These are phyloP conservation scores for Spinacia oleracea DNA, from an alignment of 179 eudicot genomes.

Conservation along the genomic window DNA sequence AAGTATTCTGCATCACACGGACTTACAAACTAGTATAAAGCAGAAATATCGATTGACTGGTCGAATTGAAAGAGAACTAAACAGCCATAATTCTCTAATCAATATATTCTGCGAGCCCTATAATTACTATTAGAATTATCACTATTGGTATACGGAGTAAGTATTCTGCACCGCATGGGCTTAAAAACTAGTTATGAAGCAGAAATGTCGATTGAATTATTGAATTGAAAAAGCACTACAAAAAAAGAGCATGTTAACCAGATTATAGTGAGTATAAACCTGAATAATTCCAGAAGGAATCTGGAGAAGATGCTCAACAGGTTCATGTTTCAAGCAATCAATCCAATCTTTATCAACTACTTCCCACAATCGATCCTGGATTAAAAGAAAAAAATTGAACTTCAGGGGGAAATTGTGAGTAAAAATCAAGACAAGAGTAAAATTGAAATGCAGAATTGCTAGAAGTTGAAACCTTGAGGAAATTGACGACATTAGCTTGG, in stretches of 20 bases:
- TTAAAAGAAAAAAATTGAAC: not conserved
- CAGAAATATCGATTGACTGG: no score
- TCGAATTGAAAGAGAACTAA: no score
- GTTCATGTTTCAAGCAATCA: slow-evolving; percentile 58
- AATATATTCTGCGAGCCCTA: not conserved
- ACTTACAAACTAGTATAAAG: no score
- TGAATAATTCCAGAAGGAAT: slow-evolving; percentile 84
- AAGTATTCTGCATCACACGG: no score
- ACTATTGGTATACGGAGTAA: no score
- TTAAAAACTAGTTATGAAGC: no score
- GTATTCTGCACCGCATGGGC: no score
- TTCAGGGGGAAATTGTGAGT: not conserved
- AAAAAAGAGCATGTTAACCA: not conserved
- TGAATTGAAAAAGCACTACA: not conserved
- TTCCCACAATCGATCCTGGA: slow-evolving; percentile 81
- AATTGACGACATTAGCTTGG: slow-evolving; percentile 77
- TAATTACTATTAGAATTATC: no score
- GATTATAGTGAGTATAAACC: slow-evolving; percentile 29
- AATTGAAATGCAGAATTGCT: not conserved
- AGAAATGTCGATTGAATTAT: not conserved
- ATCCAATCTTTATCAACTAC: slow-evolving; percentile 83
- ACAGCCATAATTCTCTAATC: not conserved
- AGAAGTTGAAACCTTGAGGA: slow-evolving; percentile 56
- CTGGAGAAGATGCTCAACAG: slow-evolving; percentile 64
- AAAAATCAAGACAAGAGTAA: not conserved